A percentile compares a stretch with the other conserved stretches of the same genome.
These are phyloP conservation scores for Fusarium sp. DNA, from an alignment of 2,329 filamentous ascomycete genomes.

Conservation along the genomic window DNA sequence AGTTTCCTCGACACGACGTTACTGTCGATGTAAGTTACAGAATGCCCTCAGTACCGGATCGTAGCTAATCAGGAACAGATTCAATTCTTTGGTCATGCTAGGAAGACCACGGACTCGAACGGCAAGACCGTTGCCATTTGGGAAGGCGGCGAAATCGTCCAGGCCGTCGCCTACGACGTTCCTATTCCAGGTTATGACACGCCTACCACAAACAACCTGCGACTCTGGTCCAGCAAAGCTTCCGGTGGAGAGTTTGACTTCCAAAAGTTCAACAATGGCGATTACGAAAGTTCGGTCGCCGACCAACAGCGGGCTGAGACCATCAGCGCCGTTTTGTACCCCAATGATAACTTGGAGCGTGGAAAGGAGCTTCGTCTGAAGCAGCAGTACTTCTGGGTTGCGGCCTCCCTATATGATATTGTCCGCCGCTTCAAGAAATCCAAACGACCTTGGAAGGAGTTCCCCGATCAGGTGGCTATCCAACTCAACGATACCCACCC, in stretches of 20 bases:
- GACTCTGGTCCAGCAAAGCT: constrained; percentile 97
- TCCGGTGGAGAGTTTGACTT: constrained; percentile 98
- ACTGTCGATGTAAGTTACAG: constrained; percentile 78
- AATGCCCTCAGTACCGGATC: not conserved
- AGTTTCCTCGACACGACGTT: constrained; percentile 95
- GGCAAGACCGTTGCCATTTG: constrained; percentile 82
- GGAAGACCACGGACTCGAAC: constrained; percentile 77
- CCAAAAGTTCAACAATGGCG: constrained; percentile 98
- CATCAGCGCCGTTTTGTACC: constrained; percentile 96
- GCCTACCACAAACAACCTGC: constrained; percentile 92
- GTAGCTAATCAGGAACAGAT: constrained; percentile 62
- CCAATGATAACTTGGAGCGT: constrained; percentile 95
- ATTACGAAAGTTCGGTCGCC: constrained; percentile 98
- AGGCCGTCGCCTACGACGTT: constrained; percentile 93
- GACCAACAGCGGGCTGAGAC: constrained; percentile 99
- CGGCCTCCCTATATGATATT: constrained; percentile 95
- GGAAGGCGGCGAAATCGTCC: constrained; percentile 94
- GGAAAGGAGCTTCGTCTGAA: constrained; percentile 98
- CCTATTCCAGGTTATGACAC: constrained; percentile 92
- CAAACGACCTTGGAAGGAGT: constrained; percentile 89
- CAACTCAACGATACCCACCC: constrained; percentile 99
- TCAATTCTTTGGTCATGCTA: constrained; percentile 92
- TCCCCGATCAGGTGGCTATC: constrained; percentile 94
- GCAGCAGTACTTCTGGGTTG: constrained; percentile 99
- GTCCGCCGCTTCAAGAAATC: constrained; percentile 98